Evolutionary conservation across 2,329 filamentous ascomycete genomes (phyloP).

Genomic region (Penicillium sumatraense): DNA sequence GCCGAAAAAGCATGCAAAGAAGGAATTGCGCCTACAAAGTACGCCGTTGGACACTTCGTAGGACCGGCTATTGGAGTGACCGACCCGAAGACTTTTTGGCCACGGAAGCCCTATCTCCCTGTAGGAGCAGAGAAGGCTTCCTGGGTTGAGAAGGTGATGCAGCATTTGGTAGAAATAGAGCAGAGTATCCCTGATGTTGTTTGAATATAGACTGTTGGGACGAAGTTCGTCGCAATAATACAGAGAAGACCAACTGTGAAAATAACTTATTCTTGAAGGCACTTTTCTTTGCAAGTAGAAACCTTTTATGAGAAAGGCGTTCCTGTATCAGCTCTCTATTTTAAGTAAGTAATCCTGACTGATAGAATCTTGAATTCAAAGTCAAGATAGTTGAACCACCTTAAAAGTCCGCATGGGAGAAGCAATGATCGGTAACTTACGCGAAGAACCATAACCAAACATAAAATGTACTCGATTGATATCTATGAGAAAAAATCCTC

Average conservation of each 20-base stretch:
- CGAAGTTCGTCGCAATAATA: neutral
- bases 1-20: conserved; percentile 59
- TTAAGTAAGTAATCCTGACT: no score
- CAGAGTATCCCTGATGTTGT: conserved; percentile 15
- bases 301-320: no score
- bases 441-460: neutral
- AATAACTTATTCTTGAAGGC: no score
- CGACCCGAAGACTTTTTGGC: conserved; percentile 44
- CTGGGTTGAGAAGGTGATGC: conserved; percentile 51
- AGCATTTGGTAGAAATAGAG: conserved; percentile 24
- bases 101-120: conserved; percentile 50
- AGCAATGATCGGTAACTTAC: neutral
- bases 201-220: neutral
- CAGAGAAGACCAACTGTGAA: neutral
- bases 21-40: conserved; percentile 53
- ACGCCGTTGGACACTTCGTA: conserved; percentile 50
- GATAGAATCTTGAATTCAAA: no score
- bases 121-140: conserved; percentile 43
- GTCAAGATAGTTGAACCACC: no score
- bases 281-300: no score
- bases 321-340: no score
- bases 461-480: neutral
- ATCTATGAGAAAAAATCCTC: conserved; percentile 13
- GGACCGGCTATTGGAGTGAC: conserved; percentile 45
- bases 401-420: no score